Base-by-base conservation (phyloP, 768 basidiomycete species). In the Russula lepida region DNA sequence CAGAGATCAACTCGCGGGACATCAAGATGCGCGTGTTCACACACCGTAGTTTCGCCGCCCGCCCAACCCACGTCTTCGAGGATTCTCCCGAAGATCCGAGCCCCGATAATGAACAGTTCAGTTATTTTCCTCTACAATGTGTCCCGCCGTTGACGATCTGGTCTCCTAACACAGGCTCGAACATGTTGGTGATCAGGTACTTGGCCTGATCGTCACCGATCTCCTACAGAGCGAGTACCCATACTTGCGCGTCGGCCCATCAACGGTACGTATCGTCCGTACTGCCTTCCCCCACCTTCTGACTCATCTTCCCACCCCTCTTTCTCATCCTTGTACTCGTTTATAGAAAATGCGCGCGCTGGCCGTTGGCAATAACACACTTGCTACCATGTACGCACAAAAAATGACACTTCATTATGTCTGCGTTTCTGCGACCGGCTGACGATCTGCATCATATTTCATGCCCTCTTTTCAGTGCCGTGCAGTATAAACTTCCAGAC, bases 21-120 rank as follows among this genome's bases (percentile, higher is more conserved):
- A 78, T 87, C 55, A 72, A 74, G 44, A 70, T 69, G 39, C 82
- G 81, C 68, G 80, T 89, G 1, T 91, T 88, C 69, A 92, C 89
- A 2, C 89, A 92, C 68, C 83, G 88, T 37, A 86, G 85, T 69
- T 81, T 77, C 67, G 81, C 76, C 67, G 89, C 81, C 0, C 77
- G 89, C 2, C 87, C 88, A 0, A 84, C 81, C 7, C 82, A 87
- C 66, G 74, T 88, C 27, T 92, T 92, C 64, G 89, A 92, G 69
- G 89, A 92, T 71, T 77, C 75, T 39, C 81, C 78, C 0, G 76
- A 81, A 64, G 89, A 92, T 71, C 84, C 79, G 2, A 86, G 85
- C 54, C 89, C 88, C 6, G 89, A 92, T 69, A 91, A 92, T 64
- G 89, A 92, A 74, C 86, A 82, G 89, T 89, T 89, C 57, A 66